Evolutionary conservation across 768 basidiomycete species (phyloP).

Genomic region (Leccinum ochraceum): DNA sequence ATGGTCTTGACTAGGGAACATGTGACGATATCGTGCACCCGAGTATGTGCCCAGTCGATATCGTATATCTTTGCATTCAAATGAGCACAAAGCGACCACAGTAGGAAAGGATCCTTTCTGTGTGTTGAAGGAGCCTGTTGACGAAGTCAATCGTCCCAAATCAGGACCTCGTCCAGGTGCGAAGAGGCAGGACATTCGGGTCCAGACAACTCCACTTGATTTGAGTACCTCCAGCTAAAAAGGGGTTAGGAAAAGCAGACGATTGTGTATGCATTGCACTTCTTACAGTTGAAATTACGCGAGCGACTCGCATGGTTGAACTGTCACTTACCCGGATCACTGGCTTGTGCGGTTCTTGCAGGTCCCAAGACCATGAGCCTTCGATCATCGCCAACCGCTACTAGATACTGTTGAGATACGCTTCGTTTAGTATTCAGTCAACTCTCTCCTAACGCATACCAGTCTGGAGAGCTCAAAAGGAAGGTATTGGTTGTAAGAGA

Average conservation of each 20-base stretch:
- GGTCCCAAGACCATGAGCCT: conserved; percentile 74
- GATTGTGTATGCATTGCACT: neutral
- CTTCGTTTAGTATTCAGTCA: too few species aligned
- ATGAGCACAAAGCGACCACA: conserved; percentile 69
- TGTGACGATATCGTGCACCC: too few species aligned
- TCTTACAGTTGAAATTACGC: conserved; percentile 54
- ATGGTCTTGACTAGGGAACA: too few species aligned
- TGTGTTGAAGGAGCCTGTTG: neutral
- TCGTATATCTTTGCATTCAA: conserved; percentile 88
- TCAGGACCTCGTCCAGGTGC: conserved; percentile 80
- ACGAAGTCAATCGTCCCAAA: conserved; percentile 93
- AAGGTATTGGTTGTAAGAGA: too few species aligned
- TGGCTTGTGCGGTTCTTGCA: conserved; percentile 69
- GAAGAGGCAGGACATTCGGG: conserved; percentile 81
- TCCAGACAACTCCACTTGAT: conserved; percentile 97
- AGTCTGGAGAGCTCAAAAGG: too few species aligned
- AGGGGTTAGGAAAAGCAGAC: neutral
- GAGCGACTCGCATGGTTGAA: neutral
- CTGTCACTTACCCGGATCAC: conserved; percentile 51
- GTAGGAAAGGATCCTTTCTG: conserved; percentile 89
- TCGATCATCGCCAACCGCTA: too few species aligned
- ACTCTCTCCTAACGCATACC: too few species aligned
- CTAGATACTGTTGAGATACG: too few species aligned
- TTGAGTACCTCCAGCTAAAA: conserved; percentile 81
- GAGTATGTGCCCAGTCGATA: conserved; percentile 91